Base-by-base conservation (phyloP, 495 filamentous ascomycete genomes). In the Poronia punctata region DNA sequence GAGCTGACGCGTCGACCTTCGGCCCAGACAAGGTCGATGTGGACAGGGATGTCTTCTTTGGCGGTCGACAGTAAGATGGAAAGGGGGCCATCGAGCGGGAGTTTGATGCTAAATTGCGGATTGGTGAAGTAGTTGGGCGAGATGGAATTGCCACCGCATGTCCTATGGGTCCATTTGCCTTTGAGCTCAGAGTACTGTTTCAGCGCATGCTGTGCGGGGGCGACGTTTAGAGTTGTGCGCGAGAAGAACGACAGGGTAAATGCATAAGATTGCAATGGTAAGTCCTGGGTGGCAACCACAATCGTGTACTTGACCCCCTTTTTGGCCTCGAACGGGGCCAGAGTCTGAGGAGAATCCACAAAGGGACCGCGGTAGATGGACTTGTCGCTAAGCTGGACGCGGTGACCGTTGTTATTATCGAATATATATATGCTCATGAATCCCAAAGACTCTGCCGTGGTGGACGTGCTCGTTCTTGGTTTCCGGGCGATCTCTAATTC, bases 311-410 rank as follows among this genome's bases (percentile, higher is more conserved):
- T 66, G 15, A 68, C 66, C 17, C 62, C 53, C 14, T 76, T 54
- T 17, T 73, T 59, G 45, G 85, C 70, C 7, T 84, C 78, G 27
- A 93, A 71, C 40, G 81, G 78, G 21, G 92, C 79, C 10, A 97
- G 77, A 8, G 83, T 93, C 56, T 97, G 94, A 9, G 89, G 88
- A 2, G 88, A 90, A 58, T 95, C 89, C 24, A 97, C 88, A 48
- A 83, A 95, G n/a, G 84, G 80, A 1, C 83, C 81, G 28, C 80
- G 74, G 49, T 83, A 56, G 4, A 84, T 57, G 14, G 77, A 70
- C 7, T 71, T 74, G 37, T 90, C 84, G 37, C 71, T 77, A 9
- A 88, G 61, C 22, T 83, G 80, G 1, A 96, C 79, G 28, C 80
- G 71, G 18, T 79, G 67, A n/a, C 87, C 87, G n/a, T 72, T 50